These are phyloP conservation scores for Amphichorda felina DNA, from an alignment of 2,329 filamentous ascomycete genomes.

Conservation along the genomic window DNA sequence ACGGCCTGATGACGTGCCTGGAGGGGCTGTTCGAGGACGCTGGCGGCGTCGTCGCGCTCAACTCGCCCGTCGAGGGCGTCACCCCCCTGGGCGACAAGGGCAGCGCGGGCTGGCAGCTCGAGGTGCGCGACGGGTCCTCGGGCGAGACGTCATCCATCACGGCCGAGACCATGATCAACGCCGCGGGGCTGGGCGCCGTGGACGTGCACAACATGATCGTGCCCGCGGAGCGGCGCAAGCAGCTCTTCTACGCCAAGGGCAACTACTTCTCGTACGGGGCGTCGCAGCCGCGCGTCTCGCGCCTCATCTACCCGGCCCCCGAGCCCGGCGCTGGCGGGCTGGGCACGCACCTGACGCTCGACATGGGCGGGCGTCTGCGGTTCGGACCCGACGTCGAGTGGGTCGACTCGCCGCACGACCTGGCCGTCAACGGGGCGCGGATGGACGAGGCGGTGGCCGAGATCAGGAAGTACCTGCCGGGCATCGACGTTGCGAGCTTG, in stretches of 20 bases:
- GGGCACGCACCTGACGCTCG: slow-evolving; percentile 87
- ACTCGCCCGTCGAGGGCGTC: slow-evolving; percentile 52
- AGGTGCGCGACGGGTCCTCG: slow-evolving; percentile 31
- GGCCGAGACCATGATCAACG: slow-evolving; percentile 69
- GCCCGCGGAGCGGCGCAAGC: slow-evolving; percentile 39
- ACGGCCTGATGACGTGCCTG: slow-evolving; percentile 72
- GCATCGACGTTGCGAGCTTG: slow-evolving; percentile 53
- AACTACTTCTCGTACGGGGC: slow-evolving; percentile 82
- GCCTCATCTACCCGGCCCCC: slow-evolving; percentile 80
- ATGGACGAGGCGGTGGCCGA: slow-evolving; percentile 57
- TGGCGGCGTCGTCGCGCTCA: slow-evolving; percentile 63
- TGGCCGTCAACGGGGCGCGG: slow-evolving; percentile 53
- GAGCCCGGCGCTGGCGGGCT: slow-evolving; percentile 72
- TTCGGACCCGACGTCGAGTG: slow-evolving; percentile 96
- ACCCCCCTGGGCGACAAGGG: slow-evolving; percentile 35
- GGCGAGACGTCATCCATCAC: slow-evolving; percentile 50
- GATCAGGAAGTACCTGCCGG: slow-evolving; percentile 70
- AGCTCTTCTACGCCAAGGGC: slow-evolving; percentile 79
- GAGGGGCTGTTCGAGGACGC: slow-evolving; percentile 64
- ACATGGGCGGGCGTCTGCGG: slow-evolving; percentile 70
- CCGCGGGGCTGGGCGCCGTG: slow-evolving; percentile 70
- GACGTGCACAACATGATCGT: slow-evolving; percentile 74
- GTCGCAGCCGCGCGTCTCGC: slow-evolving; percentile 49
- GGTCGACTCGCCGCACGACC: slow-evolving; percentile 60
- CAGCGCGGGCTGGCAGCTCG: slow-evolving; percentile 49